A percentile compares a stretch with the other conserved stretches of the same genome.
Evolutionary conservation across 495 filamentous ascomycete genomes (phyloP).

Genomic region (Aspergillus campestris): DNA sequence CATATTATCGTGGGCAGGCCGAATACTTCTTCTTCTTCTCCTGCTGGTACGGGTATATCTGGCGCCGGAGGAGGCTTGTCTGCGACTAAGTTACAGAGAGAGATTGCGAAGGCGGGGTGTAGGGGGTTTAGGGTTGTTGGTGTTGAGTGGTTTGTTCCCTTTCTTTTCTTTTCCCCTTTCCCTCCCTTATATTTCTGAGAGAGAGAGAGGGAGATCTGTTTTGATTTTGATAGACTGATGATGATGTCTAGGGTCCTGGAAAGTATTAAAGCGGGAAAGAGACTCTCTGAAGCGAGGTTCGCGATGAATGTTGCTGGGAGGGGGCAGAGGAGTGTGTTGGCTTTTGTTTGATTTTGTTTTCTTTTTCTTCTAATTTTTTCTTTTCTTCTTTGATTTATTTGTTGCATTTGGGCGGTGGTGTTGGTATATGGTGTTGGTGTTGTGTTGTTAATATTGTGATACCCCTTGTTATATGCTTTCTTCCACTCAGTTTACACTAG

Average conservation of each 20-base stretch:
- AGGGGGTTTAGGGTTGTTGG: conserved; percentile 69
- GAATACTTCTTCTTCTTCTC: conserved; percentile 11
- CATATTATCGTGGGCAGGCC: conserved; percentile 75
- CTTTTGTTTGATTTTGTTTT: conserved; percentile 12
- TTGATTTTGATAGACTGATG: neutral
- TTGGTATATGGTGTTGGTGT: conserved; percentile 6
- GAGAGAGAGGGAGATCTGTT: too few relatives aligned
- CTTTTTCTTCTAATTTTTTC: conserved; percentile 19
- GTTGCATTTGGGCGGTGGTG: neutral
- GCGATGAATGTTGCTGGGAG: conserved; percentile 49
- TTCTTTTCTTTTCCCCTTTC: conserved; percentile 7
- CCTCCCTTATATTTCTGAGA: too few relatives aligned
- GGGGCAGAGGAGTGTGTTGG: conserved; percentile 55
- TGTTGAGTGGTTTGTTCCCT: conserved; percentile 65
- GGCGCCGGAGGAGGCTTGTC: conserved; percentile 68
- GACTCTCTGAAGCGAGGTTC: conserved; percentile 68
- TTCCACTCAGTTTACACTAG: too few relatives aligned
- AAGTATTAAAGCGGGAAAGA: conserved; percentile 65
- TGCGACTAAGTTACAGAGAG: conserved; percentile 73
- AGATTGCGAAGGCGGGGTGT: conserved; percentile 53
- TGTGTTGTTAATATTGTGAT: neutral
- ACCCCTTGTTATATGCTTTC: too few relatives aligned
- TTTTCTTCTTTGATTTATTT: neutral
- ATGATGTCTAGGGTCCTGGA: conserved; percentile 56
- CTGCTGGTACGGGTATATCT: conserved; percentile 10